Evolutionary conservation across 2,329 filamentous ascomycete species (phyloP).

Genomic region (Pestalotiopsis sp.): DNA sequence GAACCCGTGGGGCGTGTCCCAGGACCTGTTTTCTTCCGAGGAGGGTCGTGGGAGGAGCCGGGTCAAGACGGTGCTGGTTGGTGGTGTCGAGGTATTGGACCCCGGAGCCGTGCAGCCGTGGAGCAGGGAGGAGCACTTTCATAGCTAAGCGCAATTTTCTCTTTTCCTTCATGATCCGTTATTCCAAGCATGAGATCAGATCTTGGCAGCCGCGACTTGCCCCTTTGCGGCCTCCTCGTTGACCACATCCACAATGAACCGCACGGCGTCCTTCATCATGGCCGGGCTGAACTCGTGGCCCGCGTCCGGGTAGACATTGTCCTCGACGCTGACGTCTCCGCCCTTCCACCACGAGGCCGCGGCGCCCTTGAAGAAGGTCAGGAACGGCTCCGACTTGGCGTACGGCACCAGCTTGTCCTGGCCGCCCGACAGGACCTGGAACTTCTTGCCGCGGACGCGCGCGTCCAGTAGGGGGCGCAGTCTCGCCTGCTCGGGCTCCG

Average conservation of each 20-base stretch:
- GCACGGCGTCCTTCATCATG: conserved; percentile 69
- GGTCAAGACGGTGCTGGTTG: conserved; percentile 36
- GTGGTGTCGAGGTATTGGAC: conserved; percentile 43
- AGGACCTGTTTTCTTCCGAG: conserved; percentile 44
- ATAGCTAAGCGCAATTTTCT: background rate
- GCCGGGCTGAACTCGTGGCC: conserved; percentile 69
- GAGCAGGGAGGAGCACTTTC: conserved; percentile 22
- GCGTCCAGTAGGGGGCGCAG: conserved; percentile 48
- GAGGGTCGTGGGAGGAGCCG: conserved; percentile 38
- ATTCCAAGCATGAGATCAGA: conserved; percentile 18
- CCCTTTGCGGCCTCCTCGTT: conserved; percentile 28
- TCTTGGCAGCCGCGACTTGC: conserved; percentile 27
- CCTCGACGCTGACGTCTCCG: conserved; percentile 58
- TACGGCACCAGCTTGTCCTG: conserved; percentile 76
- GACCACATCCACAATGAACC: conserved; percentile 60
- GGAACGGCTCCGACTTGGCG: conserved; percentile 58
- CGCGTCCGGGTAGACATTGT: conserved; percentile 68
- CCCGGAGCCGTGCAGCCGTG: conserved; percentile 43
- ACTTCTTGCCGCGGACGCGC: conserved; percentile 61
- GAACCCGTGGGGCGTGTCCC: conserved; percentile 50
- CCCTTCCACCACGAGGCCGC: conserved; percentile 55
- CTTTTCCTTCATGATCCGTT: background rate
- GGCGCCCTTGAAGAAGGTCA: conserved; percentile 62
- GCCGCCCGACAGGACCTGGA: conserved; percentile 67
- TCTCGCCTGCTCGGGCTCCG: conserved; percentile 42